Conservation (phyloP, 2,329 filamentous ascomycete genomes). For the Cercospora canescens region DNA sequence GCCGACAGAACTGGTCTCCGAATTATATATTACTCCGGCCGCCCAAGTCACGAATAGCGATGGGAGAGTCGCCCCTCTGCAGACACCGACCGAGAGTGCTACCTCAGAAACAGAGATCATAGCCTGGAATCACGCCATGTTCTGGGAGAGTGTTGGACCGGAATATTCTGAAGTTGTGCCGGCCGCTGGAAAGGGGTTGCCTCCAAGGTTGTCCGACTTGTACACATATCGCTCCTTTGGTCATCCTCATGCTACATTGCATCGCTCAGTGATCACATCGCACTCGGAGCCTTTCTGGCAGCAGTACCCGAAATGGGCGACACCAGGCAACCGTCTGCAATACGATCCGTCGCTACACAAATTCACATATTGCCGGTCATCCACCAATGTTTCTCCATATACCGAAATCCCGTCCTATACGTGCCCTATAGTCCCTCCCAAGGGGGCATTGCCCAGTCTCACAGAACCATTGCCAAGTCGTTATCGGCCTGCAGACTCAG, state of each 20-base stretch:
- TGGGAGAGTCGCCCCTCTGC: background rate
- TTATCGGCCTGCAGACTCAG: background rate
- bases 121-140: background rate
- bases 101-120: background rate
- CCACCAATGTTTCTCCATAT: background rate
- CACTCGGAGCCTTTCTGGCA: constrained; percentile 18
- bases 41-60: background rate
- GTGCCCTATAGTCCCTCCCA: background rate
- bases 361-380: constrained; percentile 7
- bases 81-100: background rate
- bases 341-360: constrained; percentile 10
- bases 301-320: constrained; percentile 17
- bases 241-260: constrained; percentile 1
- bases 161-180: background rate
- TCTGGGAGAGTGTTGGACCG: background rate
- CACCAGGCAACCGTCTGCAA: constrained; percentile 7
- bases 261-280: background rate
- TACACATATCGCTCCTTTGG: constrained; percentile 1
- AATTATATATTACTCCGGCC: background rate
- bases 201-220: constrained; percentile 1
- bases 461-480: background rate
- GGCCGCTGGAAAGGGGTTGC: background rate
- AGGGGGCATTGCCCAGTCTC: background rate
- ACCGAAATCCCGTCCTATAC: background rate
- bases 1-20: background rate